Conservation (phyloP, 768 basidiomycete genomes). For the Amanita phalloides region DNA sequence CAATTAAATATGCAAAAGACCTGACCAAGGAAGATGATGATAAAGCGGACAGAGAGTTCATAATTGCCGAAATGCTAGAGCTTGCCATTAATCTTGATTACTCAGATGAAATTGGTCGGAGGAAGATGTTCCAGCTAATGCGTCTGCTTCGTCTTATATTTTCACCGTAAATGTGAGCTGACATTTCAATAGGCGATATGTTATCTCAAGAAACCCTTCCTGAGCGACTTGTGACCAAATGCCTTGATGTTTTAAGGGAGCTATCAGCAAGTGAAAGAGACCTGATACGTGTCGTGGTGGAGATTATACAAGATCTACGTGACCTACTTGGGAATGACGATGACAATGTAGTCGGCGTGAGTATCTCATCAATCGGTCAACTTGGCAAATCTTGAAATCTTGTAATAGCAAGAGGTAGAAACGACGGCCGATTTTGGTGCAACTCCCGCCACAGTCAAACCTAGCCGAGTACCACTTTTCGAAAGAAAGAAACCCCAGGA, state of each 20-base stretch:
- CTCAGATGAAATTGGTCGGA: constrained; percentile 81
- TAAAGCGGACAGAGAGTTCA: constrained; percentile 42
- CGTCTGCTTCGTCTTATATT: constrained; percentile 36
- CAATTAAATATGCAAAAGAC: constrained; percentile 21
- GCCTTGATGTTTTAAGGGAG: constrained; percentile 73
- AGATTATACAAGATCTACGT: constrained; percentile 25
- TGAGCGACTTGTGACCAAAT: constrained; percentile 53
- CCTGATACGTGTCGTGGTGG: constrained; percentile 25
- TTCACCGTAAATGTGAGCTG: neutral
- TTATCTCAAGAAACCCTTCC: constrained; percentile 63
- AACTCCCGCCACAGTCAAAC: constrained; percentile 11
- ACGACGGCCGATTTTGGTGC: neutral
- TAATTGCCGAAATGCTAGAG: constrained; percentile 74
- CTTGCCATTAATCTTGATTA: constrained; percentile 80
- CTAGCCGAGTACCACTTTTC: constrained; percentile 8
- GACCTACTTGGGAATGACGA: constrained; percentile 21
- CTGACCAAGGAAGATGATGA: constrained; percentile 34
- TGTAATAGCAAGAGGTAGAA: constrained; percentile 1
- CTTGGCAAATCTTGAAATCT: neutral
- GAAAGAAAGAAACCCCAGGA: constrained; percentile 39
- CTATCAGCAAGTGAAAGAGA: constrained; percentile 61
- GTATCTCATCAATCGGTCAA: neutral
- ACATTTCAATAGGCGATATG: constrained; percentile 55
- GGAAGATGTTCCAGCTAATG: constrained; percentile 81
- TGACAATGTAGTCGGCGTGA: constrained; percentile 15